Percentiles rank a stretch among this genome's conserved stretches.
Conservation (phyloP, 768 basidiomycete genomes). For the Albatrellus ellisii region DNA sequence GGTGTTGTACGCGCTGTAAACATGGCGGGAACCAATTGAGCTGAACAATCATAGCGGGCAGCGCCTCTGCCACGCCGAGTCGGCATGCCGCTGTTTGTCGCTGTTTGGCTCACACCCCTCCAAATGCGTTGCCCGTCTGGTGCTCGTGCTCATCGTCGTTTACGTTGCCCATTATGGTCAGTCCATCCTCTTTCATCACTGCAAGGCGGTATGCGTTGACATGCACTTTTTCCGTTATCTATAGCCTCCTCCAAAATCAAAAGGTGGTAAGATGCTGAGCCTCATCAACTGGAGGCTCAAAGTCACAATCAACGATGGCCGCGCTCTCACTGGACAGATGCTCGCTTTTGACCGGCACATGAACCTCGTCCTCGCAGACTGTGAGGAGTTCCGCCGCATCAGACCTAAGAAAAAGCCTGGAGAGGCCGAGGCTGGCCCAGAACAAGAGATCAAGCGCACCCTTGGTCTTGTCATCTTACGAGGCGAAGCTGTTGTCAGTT, state of each 20-base stretch:
- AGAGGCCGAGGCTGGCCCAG: slow-evolving; percentile 52
- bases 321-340: slow-evolving; percentile 94
- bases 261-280: slow-evolving; percentile 95
- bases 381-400: slow-evolving; percentile 93
- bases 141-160: slow-evolving; percentile 42
- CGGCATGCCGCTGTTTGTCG: slow-evolving; percentile 19
- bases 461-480: slow-evolving; percentile 95
- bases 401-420: slow-evolving; percentile 86
- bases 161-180: slow-evolving; percentile 12
- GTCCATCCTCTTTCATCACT: neutral
- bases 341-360: slow-evolving; percentile 99
- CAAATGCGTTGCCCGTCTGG: slow-evolving; percentile 17
- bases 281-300: slow-evolving; percentile 97
- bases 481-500: slow-evolving; percentile 91
- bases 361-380: slow-evolving; percentile 97
- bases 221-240: slow-evolving; percentile 2
- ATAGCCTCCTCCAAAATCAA: slow-evolving; percentile 93
- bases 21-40: no score
- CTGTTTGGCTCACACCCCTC: slow-evolving; percentile 20
- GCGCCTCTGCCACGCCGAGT: neutral
- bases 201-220: neutral
- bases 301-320: slow-evolving; percentile 95
- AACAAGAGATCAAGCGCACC: slow-evolving; percentile 92
- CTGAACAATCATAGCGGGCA: no score
- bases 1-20: no score